phyloP scores from a whole-genome alignment of 148 eudicot species.

The Fagopyrum esculentum region DNA sequence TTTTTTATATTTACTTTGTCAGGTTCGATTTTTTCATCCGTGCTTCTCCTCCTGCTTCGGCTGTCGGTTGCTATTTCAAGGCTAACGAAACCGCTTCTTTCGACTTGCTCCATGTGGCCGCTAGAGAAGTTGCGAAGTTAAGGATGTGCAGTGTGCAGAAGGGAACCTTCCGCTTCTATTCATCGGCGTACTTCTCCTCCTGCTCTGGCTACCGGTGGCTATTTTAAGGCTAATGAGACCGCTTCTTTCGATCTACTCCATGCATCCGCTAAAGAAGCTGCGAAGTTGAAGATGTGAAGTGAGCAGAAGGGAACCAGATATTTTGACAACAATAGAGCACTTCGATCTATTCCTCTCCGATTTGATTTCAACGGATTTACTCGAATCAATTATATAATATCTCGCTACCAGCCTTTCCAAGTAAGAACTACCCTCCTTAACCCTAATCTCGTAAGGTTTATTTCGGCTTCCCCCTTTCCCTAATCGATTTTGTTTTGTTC shows the following conservation, averaged over 20 bases:
- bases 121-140: conserved; percentile 21
- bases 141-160: neutral
- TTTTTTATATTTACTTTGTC: too few relatives aligned
- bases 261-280: conserved; percentile 19
- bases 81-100: neutral
- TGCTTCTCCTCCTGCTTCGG: neutral
- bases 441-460: neutral
- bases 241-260: conserved; percentile 14
- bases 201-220: neutral
- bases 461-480: neutral
- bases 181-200: conserved; percentile 7
- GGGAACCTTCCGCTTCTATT: too few relatives aligned
- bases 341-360: neutral
- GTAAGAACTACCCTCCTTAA: neutral
- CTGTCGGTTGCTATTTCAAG: neutral
- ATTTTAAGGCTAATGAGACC: neutral
- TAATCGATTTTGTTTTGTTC: neutral
- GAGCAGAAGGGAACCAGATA: conserved; percentile 10
- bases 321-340: conserved; percentile 16
- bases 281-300: conserved; percentile 16
- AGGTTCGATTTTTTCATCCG: too few relatives aligned
- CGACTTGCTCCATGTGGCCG: conserved; percentile 18
- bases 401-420: neutral
- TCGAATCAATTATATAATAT: neutral
- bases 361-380: neutral